Percentiles rank a stretch among this genome's conserved stretches.
phyloP scores from a whole-genome alignment of 306 rosid genomes.

The Prosopis cineraria region DNA sequence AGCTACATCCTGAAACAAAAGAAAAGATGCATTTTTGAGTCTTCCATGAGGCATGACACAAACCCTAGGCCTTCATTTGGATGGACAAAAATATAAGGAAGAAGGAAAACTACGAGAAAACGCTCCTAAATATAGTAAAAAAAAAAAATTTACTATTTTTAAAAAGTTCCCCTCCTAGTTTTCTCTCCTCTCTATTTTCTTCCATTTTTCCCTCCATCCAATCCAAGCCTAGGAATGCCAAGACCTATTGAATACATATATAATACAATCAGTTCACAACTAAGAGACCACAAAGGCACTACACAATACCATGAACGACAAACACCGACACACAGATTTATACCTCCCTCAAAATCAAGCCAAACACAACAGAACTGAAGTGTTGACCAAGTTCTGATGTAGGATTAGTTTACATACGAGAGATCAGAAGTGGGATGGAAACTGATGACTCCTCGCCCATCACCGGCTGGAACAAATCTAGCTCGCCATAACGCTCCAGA shows the following conservation, averaged over 20 bases:
- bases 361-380: not conserved
- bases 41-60: not conserved
- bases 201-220: too few species aligned
- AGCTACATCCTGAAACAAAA: too few species aligned
- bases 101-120: too few species aligned
- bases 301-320: not conserved
- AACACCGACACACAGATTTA: not conserved
- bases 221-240: not conserved
- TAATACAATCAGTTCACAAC: not conserved
- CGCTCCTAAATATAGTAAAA: too few species aligned
- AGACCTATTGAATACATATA: not conserved
- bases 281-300: not conserved
- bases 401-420: slow-evolving; percentile 62
- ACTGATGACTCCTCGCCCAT: slow-evolving; percentile 75
- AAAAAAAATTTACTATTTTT: too few species aligned
- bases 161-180: too few species aligned
- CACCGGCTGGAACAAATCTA: slow-evolving; percentile 76
- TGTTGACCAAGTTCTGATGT: not conserved
- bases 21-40: not conserved
- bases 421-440: slow-evolving; percentile 79
- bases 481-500: slow-evolving; percentile 88
- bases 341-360: not conserved
- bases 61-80: too few species aligned
- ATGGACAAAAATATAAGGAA: too few species aligned
- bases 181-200: too few species aligned